Evolutionary conservation across 192 early-diverging fungal species (phyloP).

Genomic region (Lobosporangium transversale): DNA sequence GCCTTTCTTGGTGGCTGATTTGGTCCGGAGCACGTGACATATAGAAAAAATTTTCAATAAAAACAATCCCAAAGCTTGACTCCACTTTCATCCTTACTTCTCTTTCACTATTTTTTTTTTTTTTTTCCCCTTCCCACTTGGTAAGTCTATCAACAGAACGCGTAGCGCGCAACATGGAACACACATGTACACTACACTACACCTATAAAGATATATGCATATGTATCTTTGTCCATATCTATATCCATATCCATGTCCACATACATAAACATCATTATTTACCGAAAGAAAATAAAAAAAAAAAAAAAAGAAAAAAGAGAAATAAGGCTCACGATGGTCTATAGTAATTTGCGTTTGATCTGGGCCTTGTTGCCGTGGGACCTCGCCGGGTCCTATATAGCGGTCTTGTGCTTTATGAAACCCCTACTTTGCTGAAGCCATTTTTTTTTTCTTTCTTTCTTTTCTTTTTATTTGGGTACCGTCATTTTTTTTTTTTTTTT

Average conservation of each 20-base stretch:
- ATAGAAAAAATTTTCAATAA: no score
- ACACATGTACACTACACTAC: no score
- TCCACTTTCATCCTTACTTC: no score
- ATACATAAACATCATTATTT: not conserved
- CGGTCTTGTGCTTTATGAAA: conserved; percentile 59
- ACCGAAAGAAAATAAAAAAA: not conserved
- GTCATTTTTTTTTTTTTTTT: not conserved
- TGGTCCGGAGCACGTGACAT: no score
- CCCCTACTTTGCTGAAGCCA: conserved; percentile 50
- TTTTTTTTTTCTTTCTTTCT: conserved; percentile 3
- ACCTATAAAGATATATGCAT: no score
- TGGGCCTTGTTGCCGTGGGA: conserved; percentile 57
- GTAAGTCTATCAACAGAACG: no score
- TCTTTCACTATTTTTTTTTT: no score
- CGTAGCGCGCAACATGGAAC: no score
- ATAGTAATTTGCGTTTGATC: conserved; percentile 57
- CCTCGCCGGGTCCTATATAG: conserved; percentile 56
- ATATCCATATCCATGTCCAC: not conserved
- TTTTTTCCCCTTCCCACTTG: no score
- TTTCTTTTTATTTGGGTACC: not conserved
- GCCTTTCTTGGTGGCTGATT: no score
- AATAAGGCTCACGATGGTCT: conserved; percentile 48
- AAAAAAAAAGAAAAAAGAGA: conserved; percentile 2
- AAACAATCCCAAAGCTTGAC: no score
- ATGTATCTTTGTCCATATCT: no score